These are phyloP conservation scores for Solanum hybrid DNA, from an alignment of 305 asterid genomes.

Conservation along the genomic window DNA sequence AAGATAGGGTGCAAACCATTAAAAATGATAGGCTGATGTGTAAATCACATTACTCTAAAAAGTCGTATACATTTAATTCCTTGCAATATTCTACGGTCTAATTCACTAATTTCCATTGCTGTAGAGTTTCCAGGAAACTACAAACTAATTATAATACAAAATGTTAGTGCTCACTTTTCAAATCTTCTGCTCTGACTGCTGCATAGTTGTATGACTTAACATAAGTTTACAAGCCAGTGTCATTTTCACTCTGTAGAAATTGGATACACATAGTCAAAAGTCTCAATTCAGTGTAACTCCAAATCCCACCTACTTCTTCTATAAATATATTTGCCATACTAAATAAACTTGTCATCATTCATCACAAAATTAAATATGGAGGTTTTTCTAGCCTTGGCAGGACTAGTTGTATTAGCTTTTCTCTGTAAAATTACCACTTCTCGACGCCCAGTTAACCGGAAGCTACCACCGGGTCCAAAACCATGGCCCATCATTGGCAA, in stretches of 20 bases:
- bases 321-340: neutral
- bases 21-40: too few species aligned
- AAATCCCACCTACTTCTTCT: neutral
- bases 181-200: neutral
- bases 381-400: conserved; percentile 2
- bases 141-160: neutral
- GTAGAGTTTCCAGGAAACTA: neutral
- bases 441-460: neutral
- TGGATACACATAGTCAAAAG: neutral
- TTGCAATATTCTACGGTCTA: neutral
- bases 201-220: neutral
- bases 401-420: conserved; percentile 1
- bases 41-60: too few species aligned
- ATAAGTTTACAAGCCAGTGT: neutral
- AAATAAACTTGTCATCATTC: neutral
- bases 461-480: conserved; percentile 27
- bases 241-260: neutral
- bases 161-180: neutral
- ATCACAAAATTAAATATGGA: neutral
- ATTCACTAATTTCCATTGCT: neutral
- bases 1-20: too few species aligned
- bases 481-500: conserved; percentile 35
- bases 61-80: neutral
- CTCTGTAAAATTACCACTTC: neutral
- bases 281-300: neutral